Percentiles rank a stretch among this genome's conserved stretches.
phyloP scores from a whole-genome alignment of 1,284 basidiomycete species.

The Hortiboletus rubellus region DNA sequence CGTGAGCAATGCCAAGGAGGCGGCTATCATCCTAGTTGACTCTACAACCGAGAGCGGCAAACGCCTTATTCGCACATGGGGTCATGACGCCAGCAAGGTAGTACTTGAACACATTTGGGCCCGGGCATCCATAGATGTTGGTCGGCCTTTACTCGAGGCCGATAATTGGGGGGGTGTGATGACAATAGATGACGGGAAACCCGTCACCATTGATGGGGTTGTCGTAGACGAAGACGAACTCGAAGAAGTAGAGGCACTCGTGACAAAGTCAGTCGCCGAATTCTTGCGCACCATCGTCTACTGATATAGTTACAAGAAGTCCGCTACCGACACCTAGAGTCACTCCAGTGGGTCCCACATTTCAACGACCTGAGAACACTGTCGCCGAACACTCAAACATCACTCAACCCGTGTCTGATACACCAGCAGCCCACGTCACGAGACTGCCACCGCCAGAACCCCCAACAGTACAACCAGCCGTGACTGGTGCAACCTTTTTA shows the following conservation, averaged over 20 bases:
- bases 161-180: constrained; percentile 59
- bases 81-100: constrained; percentile 46
- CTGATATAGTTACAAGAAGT: constrained; percentile 42
- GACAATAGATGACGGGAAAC: constrained; percentile 46
- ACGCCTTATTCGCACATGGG: constrained; percentile 58
- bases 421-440: background rate
- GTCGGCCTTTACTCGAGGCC: constrained; percentile 42
- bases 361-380: constrained; percentile 9
- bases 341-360: constrained; percentile 46
- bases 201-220: constrained; percentile 38
- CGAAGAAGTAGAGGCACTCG: constrained; percentile 39
- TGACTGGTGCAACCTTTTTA: background rate
- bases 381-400: background rate
- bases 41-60: constrained; percentile 49
- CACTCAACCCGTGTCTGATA: background rate
- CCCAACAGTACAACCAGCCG: constrained; percentile 1
- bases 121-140: constrained; percentile 40
- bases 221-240: constrained; percentile 36
- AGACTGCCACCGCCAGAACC: background rate
- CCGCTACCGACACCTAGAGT: constrained; percentile 58
- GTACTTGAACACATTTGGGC: constrained; percentile 50
- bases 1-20: constrained; percentile 45
- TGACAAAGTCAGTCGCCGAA: constrained; percentile 32
- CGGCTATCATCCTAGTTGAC: constrained; percentile 59
- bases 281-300: constrained; percentile 18